Conservation (phyloP, 768 basidiomycete species). For the Hirschioporus abietinus region DNA sequence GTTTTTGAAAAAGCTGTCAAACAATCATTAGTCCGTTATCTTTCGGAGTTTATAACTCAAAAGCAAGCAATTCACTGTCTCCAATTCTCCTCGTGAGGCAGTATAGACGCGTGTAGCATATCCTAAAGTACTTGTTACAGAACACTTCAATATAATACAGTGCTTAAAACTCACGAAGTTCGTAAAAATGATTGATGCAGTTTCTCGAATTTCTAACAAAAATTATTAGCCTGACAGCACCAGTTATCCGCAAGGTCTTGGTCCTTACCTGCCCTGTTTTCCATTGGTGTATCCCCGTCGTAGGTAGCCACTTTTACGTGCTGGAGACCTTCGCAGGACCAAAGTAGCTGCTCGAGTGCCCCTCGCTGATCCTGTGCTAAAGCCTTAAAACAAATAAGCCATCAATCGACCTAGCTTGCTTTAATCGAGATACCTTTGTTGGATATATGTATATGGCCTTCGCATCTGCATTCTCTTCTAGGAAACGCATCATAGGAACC, state of each 20-base stretch:
- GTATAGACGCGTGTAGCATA: conserved; percentile 77
- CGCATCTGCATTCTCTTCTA: conserved; percentile 54
- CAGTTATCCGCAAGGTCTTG: not conserved
- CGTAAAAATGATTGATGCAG: conserved; percentile 77
- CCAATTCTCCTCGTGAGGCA: conserved; percentile 84
- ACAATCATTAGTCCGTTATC: not conserved
- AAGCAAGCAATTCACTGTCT: conserved; percentile 41
- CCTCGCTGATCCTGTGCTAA: conserved; percentile 83
- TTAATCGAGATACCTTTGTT: conserved; percentile 55
- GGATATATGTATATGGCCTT: conserved; percentile 87
- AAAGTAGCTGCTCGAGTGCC: conserved; percentile 64
- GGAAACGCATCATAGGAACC: conserved; percentile 64
- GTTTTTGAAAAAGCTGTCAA: conserved; percentile 65
- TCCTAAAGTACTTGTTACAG: conserved; percentile 42
- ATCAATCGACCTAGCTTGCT: not conserved
- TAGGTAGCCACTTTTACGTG: conserved; percentile 70
- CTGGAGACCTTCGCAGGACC: conserved; percentile 54
- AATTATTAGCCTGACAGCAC: not conserved
- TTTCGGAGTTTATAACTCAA: conserved; percentile 8
- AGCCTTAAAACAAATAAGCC: conserved; percentile 42
- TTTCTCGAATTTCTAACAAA: conserved; percentile 57
- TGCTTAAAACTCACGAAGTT: conserved; percentile 59
- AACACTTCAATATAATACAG: not conserved
- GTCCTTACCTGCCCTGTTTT: conserved; percentile 49
- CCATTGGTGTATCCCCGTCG: conserved; percentile 83